These are phyloP conservation scores for Fraxinus americana DNA, from an alignment of 257 asterid genomes.

Conservation along the genomic window DNA sequence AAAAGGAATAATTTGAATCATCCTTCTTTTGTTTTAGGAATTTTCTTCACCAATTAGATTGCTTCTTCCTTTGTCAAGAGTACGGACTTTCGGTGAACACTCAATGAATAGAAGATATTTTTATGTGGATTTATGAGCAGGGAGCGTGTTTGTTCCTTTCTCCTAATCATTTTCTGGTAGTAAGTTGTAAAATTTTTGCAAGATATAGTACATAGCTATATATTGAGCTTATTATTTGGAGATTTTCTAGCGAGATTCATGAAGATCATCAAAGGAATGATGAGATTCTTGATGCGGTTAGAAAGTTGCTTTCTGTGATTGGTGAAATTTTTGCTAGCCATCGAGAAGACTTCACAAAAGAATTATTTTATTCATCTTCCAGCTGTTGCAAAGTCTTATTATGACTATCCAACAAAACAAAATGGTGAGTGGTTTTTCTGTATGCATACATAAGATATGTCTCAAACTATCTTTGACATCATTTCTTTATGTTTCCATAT, in stretches of 20 bases:
- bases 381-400: constrained; percentile 74
- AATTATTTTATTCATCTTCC: constrained; percentile 76
- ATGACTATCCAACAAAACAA: constrained; percentile 46
- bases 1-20: neutral
- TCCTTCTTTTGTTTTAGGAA: neutral
- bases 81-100: neutral
- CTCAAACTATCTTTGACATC: too few species aligned
- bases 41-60: neutral
- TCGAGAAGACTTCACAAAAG: constrained; percentile 91
- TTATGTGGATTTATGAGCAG: neutral
- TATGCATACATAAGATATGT: too few species aligned
- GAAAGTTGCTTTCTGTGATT: constrained; percentile 60
- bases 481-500: too few species aligned
- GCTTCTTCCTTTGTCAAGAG: neutral
- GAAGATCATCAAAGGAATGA: constrained; percentile 80
- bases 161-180: neutral
- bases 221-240: constrained; percentile 8
- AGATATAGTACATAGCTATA: constrained; percentile 1
- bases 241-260: constrained; percentile 55
- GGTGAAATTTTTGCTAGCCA: constrained; percentile 76
- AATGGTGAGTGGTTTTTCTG: too few species aligned
- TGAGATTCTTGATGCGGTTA: constrained; percentile 67
- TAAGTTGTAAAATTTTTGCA: neutral
- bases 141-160: neutral
- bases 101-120: neutral